Percentiles rank a stretch among this genome's conserved stretches.
Evolutionary conservation across 106 monocot genomes (phyloP).

Genomic region (Dioscorea zingiberensis): DNA sequence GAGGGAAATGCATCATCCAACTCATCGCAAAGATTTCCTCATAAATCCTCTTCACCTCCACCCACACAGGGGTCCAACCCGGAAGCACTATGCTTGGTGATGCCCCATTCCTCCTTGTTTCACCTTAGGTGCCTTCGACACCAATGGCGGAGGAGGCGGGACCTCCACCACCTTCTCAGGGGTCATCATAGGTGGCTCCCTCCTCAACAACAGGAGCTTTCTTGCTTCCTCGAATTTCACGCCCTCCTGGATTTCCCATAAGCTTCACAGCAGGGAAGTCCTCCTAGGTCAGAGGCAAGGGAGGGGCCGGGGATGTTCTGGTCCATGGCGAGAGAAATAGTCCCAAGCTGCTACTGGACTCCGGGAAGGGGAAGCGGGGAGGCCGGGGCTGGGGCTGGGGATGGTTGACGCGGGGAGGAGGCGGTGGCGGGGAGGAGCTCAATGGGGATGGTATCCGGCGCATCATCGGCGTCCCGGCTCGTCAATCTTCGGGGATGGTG

Average conservation of each 20-base stretch:
- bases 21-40: constrained; percentile 41
- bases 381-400: constrained; percentile 14
- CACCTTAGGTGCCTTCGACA: constrained; percentile 10
- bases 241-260: neutral
- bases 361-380: neutral
- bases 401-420: no score
- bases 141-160: constrained; percentile 1
- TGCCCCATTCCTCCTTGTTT: constrained; percentile 15
- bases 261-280: no score
- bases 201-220: neutral
- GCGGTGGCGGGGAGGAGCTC: neutral
- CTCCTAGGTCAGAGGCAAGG: no score
- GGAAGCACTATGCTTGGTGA: constrained; percentile 16
- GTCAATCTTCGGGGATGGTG: constrained; percentile 48
- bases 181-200: constrained; percentile 2
- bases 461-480: no score
- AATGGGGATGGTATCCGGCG: neutral
- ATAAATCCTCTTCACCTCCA: constrained; percentile 29
- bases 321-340: constrained; percentile 40
- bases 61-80: no score
- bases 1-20: constrained; percentile 89
- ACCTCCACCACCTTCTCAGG: constrained; percentile 18
- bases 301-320: constrained; percentile 32
- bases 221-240: constrained; percentile 9
- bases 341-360: constrained; percentile 16